Evolutionary conservation across 2,329 filamentous ascomycete genomes (phyloP).

Genomic region (Sporothrix protearum): DNA sequence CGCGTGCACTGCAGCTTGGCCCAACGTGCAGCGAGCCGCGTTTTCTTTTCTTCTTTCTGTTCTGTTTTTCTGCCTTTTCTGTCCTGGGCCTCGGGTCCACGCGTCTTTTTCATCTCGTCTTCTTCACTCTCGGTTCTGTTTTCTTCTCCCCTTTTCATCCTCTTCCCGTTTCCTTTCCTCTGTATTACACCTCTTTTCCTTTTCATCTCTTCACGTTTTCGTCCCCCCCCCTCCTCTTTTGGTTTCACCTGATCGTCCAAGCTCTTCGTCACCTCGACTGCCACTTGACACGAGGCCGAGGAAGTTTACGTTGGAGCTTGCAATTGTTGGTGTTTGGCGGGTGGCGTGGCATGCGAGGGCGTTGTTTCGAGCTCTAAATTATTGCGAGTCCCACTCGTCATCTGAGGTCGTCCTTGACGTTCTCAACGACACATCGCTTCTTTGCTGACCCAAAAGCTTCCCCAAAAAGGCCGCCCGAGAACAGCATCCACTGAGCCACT

Average conservation of each 20-base stretch:
- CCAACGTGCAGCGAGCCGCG: neutral
- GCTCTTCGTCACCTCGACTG: neutral
- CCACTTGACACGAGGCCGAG: neutral
- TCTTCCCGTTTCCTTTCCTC: neutral
- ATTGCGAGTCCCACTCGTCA: too few species aligned
- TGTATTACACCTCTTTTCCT: neutral
- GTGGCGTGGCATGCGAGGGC: neutral
- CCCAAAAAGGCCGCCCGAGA: neutral
- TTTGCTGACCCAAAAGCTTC: neutral
- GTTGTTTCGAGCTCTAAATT: neutral
- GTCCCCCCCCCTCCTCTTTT: neutral
- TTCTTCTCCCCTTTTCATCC: neutral
- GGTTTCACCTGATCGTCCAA: neutral
- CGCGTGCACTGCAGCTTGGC: neutral
- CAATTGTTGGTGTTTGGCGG: neutral
- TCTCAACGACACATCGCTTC: neutral
- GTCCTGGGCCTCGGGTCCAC: neutral
- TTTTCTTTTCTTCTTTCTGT: neutral
- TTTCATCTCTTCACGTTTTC: neutral
- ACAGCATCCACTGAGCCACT: neutral
- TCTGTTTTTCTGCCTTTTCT: constrained; percentile 1
- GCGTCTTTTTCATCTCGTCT: constrained; percentile 3
- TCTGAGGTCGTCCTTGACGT: neutral
- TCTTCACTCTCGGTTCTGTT: neutral
- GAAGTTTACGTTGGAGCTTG: neutral